Percentiles rank a stretch among this genome's conserved stretches.
phyloP scores from a whole-genome alignment of 352 stramenopile species.

The Phytophthora chlamydospora region DNA sequence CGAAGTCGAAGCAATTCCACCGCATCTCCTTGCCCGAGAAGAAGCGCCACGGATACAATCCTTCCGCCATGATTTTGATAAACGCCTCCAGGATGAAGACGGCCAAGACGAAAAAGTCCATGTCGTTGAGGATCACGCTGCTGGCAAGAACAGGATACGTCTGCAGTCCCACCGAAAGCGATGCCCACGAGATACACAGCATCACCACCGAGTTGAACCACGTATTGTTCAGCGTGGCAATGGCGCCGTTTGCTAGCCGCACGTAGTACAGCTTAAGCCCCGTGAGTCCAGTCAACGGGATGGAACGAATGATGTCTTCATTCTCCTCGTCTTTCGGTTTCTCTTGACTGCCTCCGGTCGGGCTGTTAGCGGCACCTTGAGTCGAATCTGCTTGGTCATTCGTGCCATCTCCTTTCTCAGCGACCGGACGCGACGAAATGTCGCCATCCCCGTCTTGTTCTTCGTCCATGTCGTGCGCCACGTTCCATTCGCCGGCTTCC shows the following conservation, averaged over 20 bases:
- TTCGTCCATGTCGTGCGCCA: constrained; percentile 21
- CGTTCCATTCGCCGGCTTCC: constrained; percentile 32
- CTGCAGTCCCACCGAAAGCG: constrained; percentile 80
- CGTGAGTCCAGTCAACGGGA: constrained; percentile 43
- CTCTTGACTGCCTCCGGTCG: constrained; percentile 1
- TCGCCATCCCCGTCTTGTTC: neutral
- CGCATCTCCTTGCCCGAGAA: constrained; percentile 77
- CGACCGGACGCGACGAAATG: neutral
- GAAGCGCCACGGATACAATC: constrained; percentile 71
- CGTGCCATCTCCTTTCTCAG: neutral
- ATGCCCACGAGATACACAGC: constrained; percentile 82
- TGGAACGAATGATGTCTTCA: constrained; percentile 28
- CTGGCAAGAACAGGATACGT: constrained; percentile 63
- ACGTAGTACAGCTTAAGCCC: constrained; percentile 44
- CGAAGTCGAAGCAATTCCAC: constrained; percentile 89
- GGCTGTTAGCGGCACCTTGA: neutral
- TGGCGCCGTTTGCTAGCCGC: constrained; percentile 43
- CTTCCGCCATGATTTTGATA: constrained; percentile 85
- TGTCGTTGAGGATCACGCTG: constrained; percentile 53
- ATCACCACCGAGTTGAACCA: constrained; percentile 77
- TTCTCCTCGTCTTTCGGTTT: constrained; percentile 29
- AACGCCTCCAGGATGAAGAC: constrained; percentile 81
- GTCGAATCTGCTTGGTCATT: constrained; percentile 1
- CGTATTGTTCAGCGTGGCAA: constrained; percentile 50
- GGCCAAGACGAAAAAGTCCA: constrained; percentile 70